phyloP scores from a whole-genome alignment of 768 basidiomycete genomes.

The Russula brevipes region DNA sequence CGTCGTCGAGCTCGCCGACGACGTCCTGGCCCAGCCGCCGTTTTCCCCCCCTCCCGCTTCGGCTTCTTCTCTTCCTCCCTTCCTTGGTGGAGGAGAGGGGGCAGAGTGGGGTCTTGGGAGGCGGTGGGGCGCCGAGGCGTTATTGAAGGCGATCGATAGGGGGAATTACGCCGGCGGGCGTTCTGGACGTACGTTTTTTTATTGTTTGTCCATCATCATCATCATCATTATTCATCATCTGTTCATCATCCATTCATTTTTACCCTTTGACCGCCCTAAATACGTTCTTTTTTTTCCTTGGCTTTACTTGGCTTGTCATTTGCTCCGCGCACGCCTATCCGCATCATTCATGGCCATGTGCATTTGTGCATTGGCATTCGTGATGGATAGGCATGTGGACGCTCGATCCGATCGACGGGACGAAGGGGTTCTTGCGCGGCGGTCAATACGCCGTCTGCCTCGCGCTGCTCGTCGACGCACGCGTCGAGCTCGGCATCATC shows the following conservation, averaged over 20 bases:
- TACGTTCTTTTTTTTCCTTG: too few relatives aligned
- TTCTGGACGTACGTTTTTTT: slow-evolving; percentile 55
- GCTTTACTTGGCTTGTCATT: neutral
- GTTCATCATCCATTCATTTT: too few relatives aligned
- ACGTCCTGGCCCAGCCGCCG: slow-evolving; percentile 53
- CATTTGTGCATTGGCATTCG: too few relatives aligned
- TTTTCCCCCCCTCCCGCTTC: neutral
- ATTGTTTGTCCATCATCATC: too few relatives aligned
- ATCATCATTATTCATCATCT: too few relatives aligned
- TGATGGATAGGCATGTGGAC: slow-evolving; percentile 37
- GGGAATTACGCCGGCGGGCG: slow-evolving; percentile 71
- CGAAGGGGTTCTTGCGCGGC: slow-evolving; percentile 56
- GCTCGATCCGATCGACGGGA: slow-evolving; percentile 52
- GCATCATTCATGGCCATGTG: too few relatives aligned
- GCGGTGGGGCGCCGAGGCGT: slow-evolving; percentile 47
- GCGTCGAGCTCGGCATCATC: slow-evolving; percentile 52
- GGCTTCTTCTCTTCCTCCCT: too few relatives aligned
- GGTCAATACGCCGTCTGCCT: slow-evolving; percentile 61
- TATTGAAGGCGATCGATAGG: slow-evolving; percentile 83
- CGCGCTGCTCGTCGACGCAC: slow-evolving; percentile 47
- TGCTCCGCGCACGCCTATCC: neutral
- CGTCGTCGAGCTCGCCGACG: slow-evolving; percentile 79
- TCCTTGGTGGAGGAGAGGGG: slow-evolving; percentile 37
- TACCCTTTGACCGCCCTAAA: too few relatives aligned
- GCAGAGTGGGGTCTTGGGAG: slow-evolving; percentile 68